A percentile compares a stretch with the other conserved stretches of the same genome.
phyloP scores from a whole-genome alignment of 805 yeast genomes.

The Cephaloascus fragrans region DNA sequence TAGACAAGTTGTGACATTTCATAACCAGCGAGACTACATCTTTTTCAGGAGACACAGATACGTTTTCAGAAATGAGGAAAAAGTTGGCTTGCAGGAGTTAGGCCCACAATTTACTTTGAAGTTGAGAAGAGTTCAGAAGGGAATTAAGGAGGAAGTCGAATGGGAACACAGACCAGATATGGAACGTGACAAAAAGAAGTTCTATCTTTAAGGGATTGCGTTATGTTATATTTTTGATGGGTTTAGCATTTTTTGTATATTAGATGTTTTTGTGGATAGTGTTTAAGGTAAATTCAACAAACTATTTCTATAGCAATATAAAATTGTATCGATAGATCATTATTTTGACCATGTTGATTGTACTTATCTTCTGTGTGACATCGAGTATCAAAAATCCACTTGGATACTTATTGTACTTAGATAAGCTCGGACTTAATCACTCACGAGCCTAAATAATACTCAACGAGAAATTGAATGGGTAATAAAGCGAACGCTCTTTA shows the following conservation, averaged over 20 bases:
- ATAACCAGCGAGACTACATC: conserved; percentile 91
- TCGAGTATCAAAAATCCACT: too few species aligned
- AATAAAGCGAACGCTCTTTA: too few species aligned
- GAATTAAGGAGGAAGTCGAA: conserved; percentile 82
- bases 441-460: too few species aligned
- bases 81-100: conserved; percentile 89
- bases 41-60: conserved; percentile 95
- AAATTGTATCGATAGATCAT: too few species aligned
- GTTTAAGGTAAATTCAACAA: conserved; percentile 5
- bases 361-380: too few species aligned
- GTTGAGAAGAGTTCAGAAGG: conserved; percentile 82
- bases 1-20: conserved; percentile 90
- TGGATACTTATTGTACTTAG: too few species aligned
- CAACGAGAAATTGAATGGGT: too few species aligned
- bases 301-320: conserved; percentile 11
- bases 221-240: background rate
- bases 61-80: conserved; percentile 78
- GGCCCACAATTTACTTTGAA: conserved; percentile 95
- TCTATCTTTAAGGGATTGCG: conserved; percentile 58
- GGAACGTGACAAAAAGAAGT: conserved; percentile 94
- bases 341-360: too few species aligned
- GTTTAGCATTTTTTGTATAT: conserved; percentile 4
- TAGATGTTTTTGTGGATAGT: conserved; percentile 1
- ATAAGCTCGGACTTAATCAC: too few species aligned
- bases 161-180: conserved; percentile 96